phyloP scores from a whole-genome alignment of 129 eudicot species.

The Pseudognaphalium luteoalbum region DNA sequence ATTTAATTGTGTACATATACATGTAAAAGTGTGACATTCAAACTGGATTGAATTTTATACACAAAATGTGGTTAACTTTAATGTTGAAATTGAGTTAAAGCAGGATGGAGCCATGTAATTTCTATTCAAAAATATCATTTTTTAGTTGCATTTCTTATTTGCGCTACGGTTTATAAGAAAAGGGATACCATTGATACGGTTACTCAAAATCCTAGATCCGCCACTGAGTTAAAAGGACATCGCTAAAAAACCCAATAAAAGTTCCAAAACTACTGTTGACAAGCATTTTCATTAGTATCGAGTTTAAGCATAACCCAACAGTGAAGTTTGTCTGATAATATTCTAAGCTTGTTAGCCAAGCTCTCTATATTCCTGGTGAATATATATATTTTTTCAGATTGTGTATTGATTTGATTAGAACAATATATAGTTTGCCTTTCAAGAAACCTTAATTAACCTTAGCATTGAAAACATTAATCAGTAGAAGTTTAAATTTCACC shows the following conservation, averaged over 20 bases:
- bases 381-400: background rate
- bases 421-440: background rate
- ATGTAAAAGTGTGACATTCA: background rate
- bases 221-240: no score
- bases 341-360: conserved; percentile 9
- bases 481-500: conserved; percentile 52
- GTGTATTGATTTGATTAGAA: background rate
- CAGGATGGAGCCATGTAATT: no score
- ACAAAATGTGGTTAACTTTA: background rate
- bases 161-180: no score
- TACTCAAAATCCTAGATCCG: no score
- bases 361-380: conserved; percentile 5
- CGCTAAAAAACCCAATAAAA: background rate
- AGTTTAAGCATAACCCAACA: conserved; percentile 1
- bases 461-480: background rate
- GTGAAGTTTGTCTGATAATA: background rate
- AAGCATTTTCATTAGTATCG: conserved; percentile 13
- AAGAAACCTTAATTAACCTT: conserved; percentile 7
- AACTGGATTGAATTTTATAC: background rate
- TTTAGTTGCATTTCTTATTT: no score
- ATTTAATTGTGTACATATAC: background rate
- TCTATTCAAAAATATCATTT: no score
- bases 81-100: background rate
- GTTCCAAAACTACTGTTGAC: background rate
- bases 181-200: no score